Evolutionary conservation across 345 rosid genomes (phyloP), one percentile per base, ranked within the genome.

Genomic region (Gossypium raimondii): DNA sequence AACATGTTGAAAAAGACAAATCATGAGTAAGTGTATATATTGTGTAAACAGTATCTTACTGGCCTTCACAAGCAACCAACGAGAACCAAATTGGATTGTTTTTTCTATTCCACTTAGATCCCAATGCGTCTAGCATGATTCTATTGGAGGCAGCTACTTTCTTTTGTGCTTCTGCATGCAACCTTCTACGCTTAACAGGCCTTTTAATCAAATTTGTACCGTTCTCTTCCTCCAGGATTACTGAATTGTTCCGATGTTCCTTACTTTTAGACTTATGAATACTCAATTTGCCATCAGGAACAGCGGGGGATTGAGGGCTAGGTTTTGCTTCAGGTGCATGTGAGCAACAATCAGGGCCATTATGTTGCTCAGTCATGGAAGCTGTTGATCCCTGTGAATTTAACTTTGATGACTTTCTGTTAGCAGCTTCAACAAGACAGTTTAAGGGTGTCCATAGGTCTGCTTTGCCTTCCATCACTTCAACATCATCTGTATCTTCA

Each of bases 401-500:
- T 58, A 72, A 71, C 81, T 82, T 84, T 24, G 88, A 84, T 41
- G 88, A 84, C 81, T 88, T 88, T 76, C 89, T 86, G 81, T 90
- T 90, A 53, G 91, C 90, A 68, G 91, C 96, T 82, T 90, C 96
- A 78, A 89, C 90, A 64, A 89, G 91, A 84, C 90, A 85, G 81
- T 86, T 87, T 67, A 90, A 88, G 3, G 96, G 88, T 27, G 89
- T 90, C 93, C 93, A 89, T 18, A 83, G 77, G 81, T 90, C 92
- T 43, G 79, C 77, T 75, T 89, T 90, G 67, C 82, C 84, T 76
- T 86, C 91, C 52, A 68, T 76, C 45, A 78, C 62, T 78, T 88
- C 84, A 76, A 50, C 77, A 75, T 79, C 78, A 47, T 85, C 81
- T 20, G 27, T 60, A 65, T 77, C 81, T 12, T 69, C 78, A 29